Conservation (phyloP, 2,329 filamentous ascomycete genomes). For the Aspergillus piperis region DNA sequence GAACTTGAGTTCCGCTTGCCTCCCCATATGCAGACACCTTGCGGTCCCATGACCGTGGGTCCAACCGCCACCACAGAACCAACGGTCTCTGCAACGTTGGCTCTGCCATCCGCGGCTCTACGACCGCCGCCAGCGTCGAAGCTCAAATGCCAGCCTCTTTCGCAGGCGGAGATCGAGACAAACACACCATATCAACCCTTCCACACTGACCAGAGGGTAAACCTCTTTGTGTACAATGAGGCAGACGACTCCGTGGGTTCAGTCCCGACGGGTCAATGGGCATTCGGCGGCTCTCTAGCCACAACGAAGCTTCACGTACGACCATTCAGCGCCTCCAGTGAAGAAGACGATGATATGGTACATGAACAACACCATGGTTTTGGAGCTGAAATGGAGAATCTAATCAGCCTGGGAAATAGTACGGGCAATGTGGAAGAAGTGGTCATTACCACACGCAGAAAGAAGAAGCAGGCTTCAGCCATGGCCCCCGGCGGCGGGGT, state of each 20-base stretch:
- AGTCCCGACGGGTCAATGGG: slow-evolving; percentile 46
- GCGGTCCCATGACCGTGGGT: slow-evolving; percentile 59
- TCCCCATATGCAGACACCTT: slow-evolving; percentile 59
- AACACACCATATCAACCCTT: slow-evolving; percentile 95
- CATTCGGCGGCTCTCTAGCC: slow-evolving; percentile 55
- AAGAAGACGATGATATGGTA: slow-evolving; percentile 39
- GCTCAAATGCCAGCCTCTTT: slow-evolving; percentile 56
- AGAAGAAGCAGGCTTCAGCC: slow-evolving; percentile 51
- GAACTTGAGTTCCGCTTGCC: slow-evolving; percentile 69
- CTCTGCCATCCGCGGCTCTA: slow-evolving; percentile 41
- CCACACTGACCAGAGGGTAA: slow-evolving; percentile 84
- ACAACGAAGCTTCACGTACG: slow-evolving; percentile 51
- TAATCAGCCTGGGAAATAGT: slow-evolving; percentile 53
- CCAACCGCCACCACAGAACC: slow-evolving; percentile 52
- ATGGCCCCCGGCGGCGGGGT: slow-evolving; percentile 41
- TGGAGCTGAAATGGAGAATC: slow-evolving; percentile 50
- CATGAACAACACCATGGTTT: slow-evolving; percentile 32
- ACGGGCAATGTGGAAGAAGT: slow-evolving; percentile 70
- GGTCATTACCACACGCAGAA: slow-evolving; percentile 76
- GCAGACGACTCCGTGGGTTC: slow-evolving; percentile 44
- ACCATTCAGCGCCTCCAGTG: slow-evolving; percentile 44
- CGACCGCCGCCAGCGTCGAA: slow-evolving; percentile 44
- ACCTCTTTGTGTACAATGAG: slow-evolving; percentile 66
- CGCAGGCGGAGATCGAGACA: slow-evolving; percentile 90
- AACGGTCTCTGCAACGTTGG: slow-evolving; percentile 43